Conservation (phyloP, 345 rosid species). For the Eucalyptus caleyi region DNA sequence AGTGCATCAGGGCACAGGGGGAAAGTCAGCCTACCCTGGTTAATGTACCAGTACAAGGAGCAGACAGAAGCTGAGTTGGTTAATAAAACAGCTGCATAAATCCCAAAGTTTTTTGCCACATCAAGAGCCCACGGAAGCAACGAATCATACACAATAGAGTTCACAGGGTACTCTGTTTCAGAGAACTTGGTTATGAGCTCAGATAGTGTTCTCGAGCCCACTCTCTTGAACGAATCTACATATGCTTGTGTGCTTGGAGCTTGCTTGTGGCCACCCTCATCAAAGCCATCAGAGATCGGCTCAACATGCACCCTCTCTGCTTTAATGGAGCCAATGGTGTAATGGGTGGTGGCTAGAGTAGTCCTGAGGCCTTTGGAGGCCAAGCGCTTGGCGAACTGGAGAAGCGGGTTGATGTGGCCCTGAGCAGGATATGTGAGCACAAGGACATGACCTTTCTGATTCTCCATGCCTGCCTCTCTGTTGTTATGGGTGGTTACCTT, state of each 20-base stretch:
- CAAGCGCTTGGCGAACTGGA: constrained; percentile 61
- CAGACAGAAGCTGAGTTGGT: constrained; percentile 35
- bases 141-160: constrained; percentile 31
- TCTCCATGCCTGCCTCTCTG: constrained; percentile 4
- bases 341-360: constrained; percentile 60
- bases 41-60: constrained; percentile 20
- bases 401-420: constrained; percentile 80
- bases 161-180: constrained; percentile 11
- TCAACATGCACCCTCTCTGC: constrained; percentile 29
- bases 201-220: constrained; percentile 29
- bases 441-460: constrained; percentile 24
- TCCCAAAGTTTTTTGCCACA: constrained; percentile 22
- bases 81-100: constrained; percentile 20
- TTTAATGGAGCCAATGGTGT: constrained; percentile 31
- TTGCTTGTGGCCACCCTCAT: constrained; percentile 30
- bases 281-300: constrained; percentile 71
- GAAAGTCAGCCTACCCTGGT: constrained; percentile 7
- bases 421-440: constrained; percentile 65
- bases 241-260: constrained; percentile 23
- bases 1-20: constrained; percentile 7
- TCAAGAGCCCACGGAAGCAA: constrained; percentile 35
- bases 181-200: constrained; percentile 16
- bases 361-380: constrained; percentile 54
- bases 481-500: not conserved
- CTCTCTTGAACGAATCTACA: constrained; percentile 19